Base-by-base conservation (phyloP, 257 asterid species). In the Penstemon eatonii region DNA sequence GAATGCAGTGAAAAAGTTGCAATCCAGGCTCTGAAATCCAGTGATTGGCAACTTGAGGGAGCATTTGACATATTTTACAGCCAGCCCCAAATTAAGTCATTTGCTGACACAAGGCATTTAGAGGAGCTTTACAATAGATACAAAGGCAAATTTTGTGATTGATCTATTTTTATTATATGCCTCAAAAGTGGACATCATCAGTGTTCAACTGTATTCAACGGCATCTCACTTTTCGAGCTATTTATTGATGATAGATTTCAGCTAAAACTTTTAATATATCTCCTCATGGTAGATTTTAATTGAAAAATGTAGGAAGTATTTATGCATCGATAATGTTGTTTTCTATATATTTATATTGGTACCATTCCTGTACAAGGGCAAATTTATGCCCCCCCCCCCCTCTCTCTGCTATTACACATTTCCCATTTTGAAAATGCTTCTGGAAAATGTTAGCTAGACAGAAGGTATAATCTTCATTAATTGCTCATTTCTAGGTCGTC, bases 21-120 rank as follows among this genome's bases (percentile, higher is more conserved):
- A 53, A 77, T 84, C 82, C 97, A 91, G 79, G 83, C 96, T 70
- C 73, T 94, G 76, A 94, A 94, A 82, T 75, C 93, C 67, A 83
- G 98, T 75, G 98, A 89, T 68, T 94, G 98, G 98, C 94, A 89
- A 72, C 87, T 91, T 73, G 99, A 94, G 80, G 98, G 98, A 77
- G 99, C 99, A 59, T 94, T 94, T 68, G 96, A 94, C 71, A 67
- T 84, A 57, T 94, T 89, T 81, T 94, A 94, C 85, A 94, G 90
- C 82, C 96, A 94, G 71, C 84, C 96, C 40, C 92, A 87, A 8
- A 36, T 78, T 65, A 94, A 86, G 80, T 75, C 96, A 45, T 84
- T 74, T 75, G 84, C 96, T 66, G 96, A 91, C 76, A 79, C 96
- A 8, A 91, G 96, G 82, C 96, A 82, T 67, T 71, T 91, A 75